These are phyloP conservation scores for Quercus alba DNA, from an alignment of 306 rosid genomes.

Conservation along the genomic window DNA sequence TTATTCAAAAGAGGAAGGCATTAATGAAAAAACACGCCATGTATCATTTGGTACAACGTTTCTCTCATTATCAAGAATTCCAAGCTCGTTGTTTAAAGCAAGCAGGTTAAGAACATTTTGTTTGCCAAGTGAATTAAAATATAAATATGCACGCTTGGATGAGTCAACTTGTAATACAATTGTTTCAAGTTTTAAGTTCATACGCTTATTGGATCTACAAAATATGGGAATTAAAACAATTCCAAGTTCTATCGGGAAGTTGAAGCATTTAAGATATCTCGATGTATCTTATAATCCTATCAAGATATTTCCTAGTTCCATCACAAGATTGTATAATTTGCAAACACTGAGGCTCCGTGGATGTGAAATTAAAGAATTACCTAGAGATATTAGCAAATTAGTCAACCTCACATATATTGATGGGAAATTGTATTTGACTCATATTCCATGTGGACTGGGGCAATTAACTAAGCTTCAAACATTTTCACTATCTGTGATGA, in stretches of 20 bases:
- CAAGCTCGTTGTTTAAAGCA: too few relatives aligned
- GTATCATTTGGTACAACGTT: rapidly evolving
- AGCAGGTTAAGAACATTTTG: background rate
- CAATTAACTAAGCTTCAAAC: background rate
- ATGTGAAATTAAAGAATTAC: too few relatives aligned
- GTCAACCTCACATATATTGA: background rate
- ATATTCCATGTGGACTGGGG: background rate
- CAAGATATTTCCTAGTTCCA: too few relatives aligned
- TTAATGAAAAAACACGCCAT: too few relatives aligned
- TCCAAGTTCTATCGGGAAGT: background rate
- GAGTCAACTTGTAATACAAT: background rate
- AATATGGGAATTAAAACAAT: rapidly evolving
- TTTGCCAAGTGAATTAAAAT: rapidly evolving
- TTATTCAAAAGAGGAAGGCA: background rate
- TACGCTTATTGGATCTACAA: background rate
- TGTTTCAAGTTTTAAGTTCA: background rate
- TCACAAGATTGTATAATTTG: too few relatives aligned
- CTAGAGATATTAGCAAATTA: too few relatives aligned
- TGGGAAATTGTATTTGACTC: background rate
- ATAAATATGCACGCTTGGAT: rapidly evolving
- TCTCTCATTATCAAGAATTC: rapidly evolving
- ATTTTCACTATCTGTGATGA: too few relatives aligned
- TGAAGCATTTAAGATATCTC: too few relatives aligned
- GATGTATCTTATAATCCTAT: rapidly evolving
- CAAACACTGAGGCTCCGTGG: rapidly evolving